These are phyloP conservation scores for Platanthera zijinensis DNA, from an alignment of 106 monocot genomes.

Conservation along the genomic window DNA sequence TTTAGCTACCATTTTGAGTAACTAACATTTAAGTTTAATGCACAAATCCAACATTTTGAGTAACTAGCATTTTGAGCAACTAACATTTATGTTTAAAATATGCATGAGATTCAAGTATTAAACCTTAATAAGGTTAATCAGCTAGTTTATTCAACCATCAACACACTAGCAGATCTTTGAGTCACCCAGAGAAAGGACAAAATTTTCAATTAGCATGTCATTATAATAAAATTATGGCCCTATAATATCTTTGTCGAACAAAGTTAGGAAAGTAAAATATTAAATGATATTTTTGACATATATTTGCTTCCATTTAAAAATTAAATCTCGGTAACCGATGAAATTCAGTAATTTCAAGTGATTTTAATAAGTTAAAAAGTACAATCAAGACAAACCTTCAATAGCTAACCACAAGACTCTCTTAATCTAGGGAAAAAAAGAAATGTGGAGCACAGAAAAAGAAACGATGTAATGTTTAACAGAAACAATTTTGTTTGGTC, in stretches of 20 bases:
- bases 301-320: neutral
- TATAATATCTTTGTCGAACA: no score
- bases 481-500: neutral
- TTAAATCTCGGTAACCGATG: neutral
- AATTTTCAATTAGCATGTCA: neutral
- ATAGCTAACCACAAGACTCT: neutral
- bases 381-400: neutral
- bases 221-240: neutral
- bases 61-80: neutral
- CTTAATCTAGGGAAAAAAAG: neutral
- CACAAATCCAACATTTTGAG: no score
- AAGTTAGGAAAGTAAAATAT: neutral
- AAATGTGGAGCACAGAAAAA: neutral
- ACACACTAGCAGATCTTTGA: neutral
- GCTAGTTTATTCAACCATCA: neutral
- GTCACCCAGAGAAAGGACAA: neutral
- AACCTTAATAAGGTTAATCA: neutral
- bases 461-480: neutral
- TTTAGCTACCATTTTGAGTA: neutral
- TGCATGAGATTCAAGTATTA: neutral
- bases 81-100: neutral
- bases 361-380: neutral
- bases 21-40: no score
- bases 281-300: neutral
- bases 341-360: neutral